Base-by-base conservation (phyloP, 2,329 filamentous ascomycete species). In the Laburnicola sp. region DNA sequence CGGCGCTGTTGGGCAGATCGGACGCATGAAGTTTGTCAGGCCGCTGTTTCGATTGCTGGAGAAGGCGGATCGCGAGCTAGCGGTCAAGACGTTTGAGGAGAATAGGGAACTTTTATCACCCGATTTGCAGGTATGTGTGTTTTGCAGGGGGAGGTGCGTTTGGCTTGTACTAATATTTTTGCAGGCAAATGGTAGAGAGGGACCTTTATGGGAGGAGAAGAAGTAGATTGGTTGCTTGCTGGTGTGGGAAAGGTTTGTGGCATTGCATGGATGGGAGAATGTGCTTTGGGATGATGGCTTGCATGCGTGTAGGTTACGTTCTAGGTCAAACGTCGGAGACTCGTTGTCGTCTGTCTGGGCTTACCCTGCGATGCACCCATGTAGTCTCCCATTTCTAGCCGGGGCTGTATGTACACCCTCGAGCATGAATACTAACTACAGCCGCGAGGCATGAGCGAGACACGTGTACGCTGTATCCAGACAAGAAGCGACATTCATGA, bases 1-100 rank as follows among this genome's bases (percentile, higher is more conserved):
- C 87, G 1, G 83, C 89, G 51, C 78, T 97, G 48, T 78, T 97
- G 34, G 89, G 89, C 28, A 80, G 45, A 91, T 97, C 23, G 94
- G 94, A 9, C 80, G 94, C 50, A 97, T 99, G 94, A 97, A 97
- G 82, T 97, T 93, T 73, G 93, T 97, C 52, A 81, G 93, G 41
- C 91, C 93, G 22, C 75, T 97, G 66, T 97, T 87, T 76, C 82
- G 87, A 54, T 82, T 84, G 43, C 76, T 99, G 60, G 86, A 87
- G 65, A 85, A 86, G 70, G 83, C 89, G 34, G 87, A 97, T 74
- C 79, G 84, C 40, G 77, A 85, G 25, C 74, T 96, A 64, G 93
- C 94, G 0, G 74, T 93, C 46, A 78, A 85, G 70, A 96, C 92
- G 0, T 97, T 96, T 74, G 83, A 88, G 75, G 88, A 87, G 81